Base-by-base conservation (phyloP, 108 stramenopile species). In the Epipyxis sp. region DNA sequence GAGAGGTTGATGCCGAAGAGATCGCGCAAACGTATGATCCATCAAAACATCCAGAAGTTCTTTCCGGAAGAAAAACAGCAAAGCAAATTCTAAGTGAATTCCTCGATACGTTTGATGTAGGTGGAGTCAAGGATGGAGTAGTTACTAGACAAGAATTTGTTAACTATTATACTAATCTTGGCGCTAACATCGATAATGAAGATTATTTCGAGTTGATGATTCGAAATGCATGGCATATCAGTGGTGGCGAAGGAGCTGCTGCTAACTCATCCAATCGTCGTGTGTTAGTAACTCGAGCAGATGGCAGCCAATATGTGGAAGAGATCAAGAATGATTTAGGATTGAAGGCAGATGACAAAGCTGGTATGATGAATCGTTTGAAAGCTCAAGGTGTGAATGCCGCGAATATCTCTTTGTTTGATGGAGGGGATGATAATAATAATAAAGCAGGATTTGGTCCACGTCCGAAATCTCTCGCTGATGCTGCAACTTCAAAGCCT, bases 171-270 rank as follows among this genome's bases (percentile, higher is more conserved):
- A 77, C 77, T 40, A 78, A 79, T 65, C 37, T 85, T 0, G 43
- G 44, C 37, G 68, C 69, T 25, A 46, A 67, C 45, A 85, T 85
- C 46, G 78, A 78, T 44, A 59, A 74, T 59, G 84, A 85, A 50
- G 84, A 85, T 46, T 79, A 82, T 69, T 85, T 85, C 69, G 84
- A 85, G 58, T 68, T 82, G 0, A 37, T 82, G 44, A 85, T 85
- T 44, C 77, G 84, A 30, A 85, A 85, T 59, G 84, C 84, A 13
- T 85, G 84, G 84, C 81, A 82, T 43, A 61, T 87, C n/a, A 20
- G 29, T 25, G 84, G 84, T 0, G 84, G 84, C 0, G 10, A 1
- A 13, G 84, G 84, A 2, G 50, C 39, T 62, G 42, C 50, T 20
- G 84, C 78, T 37, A 85, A 79, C 72, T 58, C 54, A 0, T 42